Evolutionary conservation across 2,329 filamentous ascomycete genomes (phyloP).

Genomic region (Fusarium secorum): DNA sequence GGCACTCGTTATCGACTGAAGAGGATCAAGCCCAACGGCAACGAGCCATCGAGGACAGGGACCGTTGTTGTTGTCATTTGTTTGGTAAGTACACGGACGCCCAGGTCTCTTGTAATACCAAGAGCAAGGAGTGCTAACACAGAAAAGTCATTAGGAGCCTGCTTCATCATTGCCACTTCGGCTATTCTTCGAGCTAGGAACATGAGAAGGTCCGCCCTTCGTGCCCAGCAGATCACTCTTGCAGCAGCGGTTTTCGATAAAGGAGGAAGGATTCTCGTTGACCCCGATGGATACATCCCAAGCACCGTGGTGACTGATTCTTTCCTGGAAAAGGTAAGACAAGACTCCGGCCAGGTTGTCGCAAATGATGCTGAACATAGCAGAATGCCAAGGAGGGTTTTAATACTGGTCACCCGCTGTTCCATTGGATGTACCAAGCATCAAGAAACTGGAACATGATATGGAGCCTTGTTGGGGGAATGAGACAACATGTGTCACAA

Average conservation of each 20-base stretch:
- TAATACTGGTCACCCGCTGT: slow-evolving; percentile 77
- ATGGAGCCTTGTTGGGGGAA: slow-evolving; percentile 71
- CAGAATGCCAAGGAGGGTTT: slow-evolving; percentile 73
- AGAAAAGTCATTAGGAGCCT: slow-evolving; percentile 66
- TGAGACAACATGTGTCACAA: slow-evolving; percentile 73
- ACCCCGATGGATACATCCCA: slow-evolving; percentile 72
- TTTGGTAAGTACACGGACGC: slow-evolving; percentile 60
- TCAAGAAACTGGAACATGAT: slow-evolving; percentile 80
- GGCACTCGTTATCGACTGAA: slow-evolving; percentile 73
- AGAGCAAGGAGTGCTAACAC: not conserved
- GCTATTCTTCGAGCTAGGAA: slow-evolving; percentile 62
- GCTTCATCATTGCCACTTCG: slow-evolving; percentile 64
- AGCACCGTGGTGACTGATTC: slow-evolving; percentile 81
- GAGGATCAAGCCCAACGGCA: slow-evolving; percentile 46
- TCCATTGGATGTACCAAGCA: slow-evolving; percentile 87
- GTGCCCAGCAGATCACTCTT: slow-evolving; percentile 67
- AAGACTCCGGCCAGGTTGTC: not conserved
- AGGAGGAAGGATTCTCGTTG: slow-evolving; percentile 72
- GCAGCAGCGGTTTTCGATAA: slow-evolving; percentile 73
- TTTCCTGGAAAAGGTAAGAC: slow-evolving; percentile 69
- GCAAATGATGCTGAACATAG: slow-evolving; percentile 24
- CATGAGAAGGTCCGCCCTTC: slow-evolving; percentile 62
- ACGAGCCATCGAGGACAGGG: slow-evolving; percentile 63
- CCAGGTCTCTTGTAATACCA: not conserved
- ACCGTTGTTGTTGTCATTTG: slow-evolving; percentile 78